A percentile compares a stretch with the other conserved stretches of the same genome.
Conservation (phyloP, 495 filamentous ascomycete species). For the Annulohypoxylon nitens region DNA sequence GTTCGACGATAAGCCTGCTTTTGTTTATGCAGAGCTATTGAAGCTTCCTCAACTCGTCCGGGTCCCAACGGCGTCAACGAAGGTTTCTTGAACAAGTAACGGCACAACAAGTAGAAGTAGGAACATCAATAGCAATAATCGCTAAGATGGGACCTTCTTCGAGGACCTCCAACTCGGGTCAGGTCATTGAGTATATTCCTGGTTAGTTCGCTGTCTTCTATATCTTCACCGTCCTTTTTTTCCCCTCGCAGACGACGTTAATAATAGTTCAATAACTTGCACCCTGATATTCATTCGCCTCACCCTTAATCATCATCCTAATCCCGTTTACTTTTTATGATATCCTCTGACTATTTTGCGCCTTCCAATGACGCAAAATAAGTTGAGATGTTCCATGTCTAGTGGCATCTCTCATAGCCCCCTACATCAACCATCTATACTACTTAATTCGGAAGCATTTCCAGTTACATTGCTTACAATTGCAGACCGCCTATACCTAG, state of each 20-base stretch:
- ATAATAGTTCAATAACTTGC: conserved; percentile 23
- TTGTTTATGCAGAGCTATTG: conserved; percentile 39
- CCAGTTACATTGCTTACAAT: conserved; percentile 54
- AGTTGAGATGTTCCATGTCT: conserved; percentile 34
- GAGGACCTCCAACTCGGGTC: conserved; percentile 61
- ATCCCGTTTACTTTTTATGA: conserved; percentile 44
- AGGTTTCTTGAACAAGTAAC: conserved; percentile 18
- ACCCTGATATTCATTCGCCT: conserved; percentile 35
- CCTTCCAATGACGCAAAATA: conserved; percentile 28
- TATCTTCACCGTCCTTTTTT: conserved; percentile 6
- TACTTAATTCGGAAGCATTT: conserved; percentile 29
- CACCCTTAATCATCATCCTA: conserved; percentile 35
- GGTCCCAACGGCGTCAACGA: conserved; percentile 14
- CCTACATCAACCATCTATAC: conserved; percentile 40
- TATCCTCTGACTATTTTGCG: conserved; percentile 22
- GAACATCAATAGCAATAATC: conserved; percentile 28
- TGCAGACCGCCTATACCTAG: conserved; percentile 93
- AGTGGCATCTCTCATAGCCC: conserved; percentile 43
- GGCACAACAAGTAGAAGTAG: conserved; percentile 11
- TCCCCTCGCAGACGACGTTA: background rate
- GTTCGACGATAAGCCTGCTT: conserved; percentile 24
- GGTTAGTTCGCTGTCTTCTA: conserved; percentile 53
- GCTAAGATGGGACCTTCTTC: conserved; percentile 60
- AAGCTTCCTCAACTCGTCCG: conserved; percentile 29
- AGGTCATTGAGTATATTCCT: conserved; percentile 71